Percentiles rank a stretch among this genome's conserved stretches.
Conservation (phyloP, 441 rosid genomes). For the Manihot esculenta region DNA sequence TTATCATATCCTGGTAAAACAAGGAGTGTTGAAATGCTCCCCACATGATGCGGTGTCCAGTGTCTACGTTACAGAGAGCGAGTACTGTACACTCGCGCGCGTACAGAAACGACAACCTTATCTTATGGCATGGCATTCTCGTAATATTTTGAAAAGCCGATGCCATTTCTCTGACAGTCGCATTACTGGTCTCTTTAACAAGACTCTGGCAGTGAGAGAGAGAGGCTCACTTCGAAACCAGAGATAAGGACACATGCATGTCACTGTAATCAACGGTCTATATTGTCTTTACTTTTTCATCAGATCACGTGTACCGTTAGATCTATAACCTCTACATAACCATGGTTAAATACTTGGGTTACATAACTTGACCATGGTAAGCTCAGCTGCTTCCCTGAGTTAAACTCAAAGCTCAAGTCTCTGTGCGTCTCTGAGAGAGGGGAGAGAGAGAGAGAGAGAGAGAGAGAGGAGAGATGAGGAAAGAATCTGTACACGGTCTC, state of each 20-base stretch:
- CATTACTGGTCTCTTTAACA: conserved; percentile 29
- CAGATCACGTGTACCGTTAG: conserved; percentile 34
- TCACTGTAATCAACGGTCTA: conserved; percentile 44
- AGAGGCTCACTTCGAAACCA: conserved; percentile 36
- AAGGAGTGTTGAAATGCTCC: not conserved
- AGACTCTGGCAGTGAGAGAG: conserved; percentile 15
- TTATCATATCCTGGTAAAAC: not conserved
- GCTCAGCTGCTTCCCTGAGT: conserved; percentile 24
- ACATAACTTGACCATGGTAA: conserved; percentile 35
- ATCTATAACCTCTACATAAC: conserved; percentile 27
- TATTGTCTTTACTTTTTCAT: conserved; percentile 39
- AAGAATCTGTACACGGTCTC: conserved; percentile 7
- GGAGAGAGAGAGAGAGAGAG: conserved; percentile 19
- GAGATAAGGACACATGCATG: conserved; percentile 85
- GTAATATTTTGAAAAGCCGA: conserved; percentile 17
- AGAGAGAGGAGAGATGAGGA: not conserved
- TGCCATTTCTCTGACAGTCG: conserved; percentile 30
- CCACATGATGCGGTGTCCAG: conserved; percentile 20
- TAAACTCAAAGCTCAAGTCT: conserved; percentile 14
- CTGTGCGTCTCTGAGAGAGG: not conserved
- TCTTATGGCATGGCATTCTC: conserved; percentile 41
- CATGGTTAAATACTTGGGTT: conserved; percentile 22
- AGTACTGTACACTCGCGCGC: conserved; percentile 14
- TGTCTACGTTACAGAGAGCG: conserved; percentile 29
- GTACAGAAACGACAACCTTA: conserved; percentile 18